A percentile compares a stretch with the other conserved stretches of the same genome.
These are phyloP conservation scores for Gnomoniopsis smithogilvyi DNA, from an alignment of 2,329 filamentous ascomycete species.

Conservation along the genomic window DNA sequence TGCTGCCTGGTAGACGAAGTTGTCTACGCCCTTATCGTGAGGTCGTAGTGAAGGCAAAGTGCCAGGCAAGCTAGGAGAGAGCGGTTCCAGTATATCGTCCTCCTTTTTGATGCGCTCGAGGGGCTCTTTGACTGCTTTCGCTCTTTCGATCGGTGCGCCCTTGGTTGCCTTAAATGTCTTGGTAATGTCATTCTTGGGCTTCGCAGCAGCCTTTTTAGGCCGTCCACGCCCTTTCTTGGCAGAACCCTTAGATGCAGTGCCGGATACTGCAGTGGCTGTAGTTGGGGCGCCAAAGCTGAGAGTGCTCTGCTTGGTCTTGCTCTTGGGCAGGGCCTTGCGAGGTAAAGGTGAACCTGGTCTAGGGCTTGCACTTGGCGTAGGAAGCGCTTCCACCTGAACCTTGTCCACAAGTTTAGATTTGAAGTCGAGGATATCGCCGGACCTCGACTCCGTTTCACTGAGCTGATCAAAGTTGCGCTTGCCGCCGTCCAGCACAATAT, in stretches of 20 bases:
- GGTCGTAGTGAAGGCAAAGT: conserved; percentile 24
- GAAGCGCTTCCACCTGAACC: conserved; percentile 45
- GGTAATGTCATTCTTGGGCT: conserved; percentile 36
- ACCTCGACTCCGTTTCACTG: conserved; percentile 2
- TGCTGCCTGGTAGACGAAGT: conserved; percentile 8
- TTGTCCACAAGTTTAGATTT: conserved; percentile 40
- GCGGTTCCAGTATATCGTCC: conserved; percentile 22
- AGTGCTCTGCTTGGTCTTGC: conserved; percentile 49
- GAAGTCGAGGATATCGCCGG: conserved; percentile 21
- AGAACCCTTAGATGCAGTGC: conserved; percentile 25
- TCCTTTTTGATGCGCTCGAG: conserved; percentile 22
- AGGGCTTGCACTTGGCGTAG: conserved; percentile 57
- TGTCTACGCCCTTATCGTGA: conserved; percentile 22
- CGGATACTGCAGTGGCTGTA: conserved; percentile 26
- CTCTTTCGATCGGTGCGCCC: conserved; percentile 23
- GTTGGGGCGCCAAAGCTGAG: conserved; percentile 39
- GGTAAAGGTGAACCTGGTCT: conserved; percentile 39
- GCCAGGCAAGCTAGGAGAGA: conserved; percentile 21
- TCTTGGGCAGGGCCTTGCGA: conserved; percentile 32
- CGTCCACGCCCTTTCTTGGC: conserved; percentile 23
- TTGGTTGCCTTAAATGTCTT: conserved; percentile 44
- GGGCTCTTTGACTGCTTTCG: conserved; percentile 20
- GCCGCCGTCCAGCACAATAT: conserved; percentile 39
- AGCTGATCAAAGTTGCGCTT: conserved; percentile 21
- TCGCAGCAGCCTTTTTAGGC: conserved; percentile 27